Base-by-base conservation (phyloP, 768 basidiomycete genomes). In the Lanmaoa rubissima region DNA sequence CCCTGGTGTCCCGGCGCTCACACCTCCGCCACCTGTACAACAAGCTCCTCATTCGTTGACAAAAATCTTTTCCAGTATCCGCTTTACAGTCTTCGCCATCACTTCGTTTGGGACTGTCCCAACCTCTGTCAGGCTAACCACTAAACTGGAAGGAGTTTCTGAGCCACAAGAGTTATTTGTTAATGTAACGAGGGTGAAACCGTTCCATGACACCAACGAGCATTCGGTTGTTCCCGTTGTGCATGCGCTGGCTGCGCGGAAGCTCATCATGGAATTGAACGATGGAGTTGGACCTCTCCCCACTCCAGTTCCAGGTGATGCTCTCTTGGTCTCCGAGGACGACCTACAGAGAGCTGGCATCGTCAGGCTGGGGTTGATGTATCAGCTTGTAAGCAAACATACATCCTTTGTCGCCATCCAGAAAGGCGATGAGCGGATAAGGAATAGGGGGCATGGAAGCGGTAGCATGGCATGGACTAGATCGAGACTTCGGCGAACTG, bases 371-470 rank as follows among this genome's bases (percentile, higher is more conserved):
- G 84, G 82, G 7, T 68, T 75, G 55, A 68, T 67, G 32, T 85
- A 85, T 58, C 78, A 79, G 54, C 74, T 87, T 42, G 77, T 74
- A 1, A 85, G 79, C 65, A 62, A 64, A 40, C 67, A 79, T 55
- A 87, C 85, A 0, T 82, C 82, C 2, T 87, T 86, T 61, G 71
- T 87, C 43, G 84, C 82, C 1, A 71, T 82, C 2, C 79, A 82
- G 53, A 63, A 57, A 38, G 74, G 70, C n/a, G 62, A 52, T 3
- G 72, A 63, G 46, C 55, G 31, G 35, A 32, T 12, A 32, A 61
- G 69, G 48, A 21, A 16, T 10, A 51, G 47, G 34, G 53, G 50
- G 13, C 47, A 21, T 45, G 11, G 57, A 36, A 39, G 42, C 7
- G 31, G 55, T 3, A 35, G 43, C 32, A 39, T 8, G 34, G 51